phyloP scores from a whole-genome alignment of 345 rosid genomes.

The Carallia brachiata region DNA sequence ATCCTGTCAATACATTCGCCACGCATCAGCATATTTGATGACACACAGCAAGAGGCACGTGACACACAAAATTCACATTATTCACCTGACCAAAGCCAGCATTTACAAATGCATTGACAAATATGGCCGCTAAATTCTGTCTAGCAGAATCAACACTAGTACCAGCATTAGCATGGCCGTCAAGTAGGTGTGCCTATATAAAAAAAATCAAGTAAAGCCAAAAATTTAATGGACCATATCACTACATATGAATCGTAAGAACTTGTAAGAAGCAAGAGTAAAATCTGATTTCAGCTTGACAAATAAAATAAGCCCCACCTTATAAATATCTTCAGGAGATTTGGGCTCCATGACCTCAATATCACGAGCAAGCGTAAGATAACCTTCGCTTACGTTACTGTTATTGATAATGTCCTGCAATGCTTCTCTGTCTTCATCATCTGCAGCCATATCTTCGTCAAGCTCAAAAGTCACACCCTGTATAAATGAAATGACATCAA shows the following conservation, averaged over 20 bases:
- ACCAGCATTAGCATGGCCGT: constrained; percentile 79
- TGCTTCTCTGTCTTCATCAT: constrained; percentile 58
- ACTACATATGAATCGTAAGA: neutral
- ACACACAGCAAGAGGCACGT: neutral
- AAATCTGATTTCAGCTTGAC: neutral
- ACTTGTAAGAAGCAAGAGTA: neutral
- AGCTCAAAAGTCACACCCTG: constrained; percentile 77
- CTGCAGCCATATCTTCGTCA: constrained; percentile 60
- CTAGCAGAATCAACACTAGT: constrained; percentile 87
- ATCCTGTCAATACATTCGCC: constrained; percentile 49
- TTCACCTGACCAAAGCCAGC: constrained; percentile 94
- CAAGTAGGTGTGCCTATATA: constrained; percentile 87
- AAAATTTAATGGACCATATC: constrained; percentile 1
- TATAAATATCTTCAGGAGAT: constrained; percentile 92
- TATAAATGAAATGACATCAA: constrained; percentile 14
- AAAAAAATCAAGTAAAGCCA: constrained; percentile 6
- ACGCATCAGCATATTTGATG: constrained; percentile 9
- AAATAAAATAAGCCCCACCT: constrained; percentile 45
- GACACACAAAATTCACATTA: constrained; percentile 19
- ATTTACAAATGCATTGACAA: constrained; percentile 96
- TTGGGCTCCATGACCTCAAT: constrained; percentile 99
- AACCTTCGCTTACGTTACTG: constrained; percentile 76
- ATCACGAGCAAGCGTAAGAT: constrained; percentile 94
- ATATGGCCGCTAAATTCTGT: constrained; percentile 91
- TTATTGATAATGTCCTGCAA: constrained; percentile 86